phyloP scores from a whole-genome alignment of 257 asterid species.

The Solanum raphanifolium region DNA sequence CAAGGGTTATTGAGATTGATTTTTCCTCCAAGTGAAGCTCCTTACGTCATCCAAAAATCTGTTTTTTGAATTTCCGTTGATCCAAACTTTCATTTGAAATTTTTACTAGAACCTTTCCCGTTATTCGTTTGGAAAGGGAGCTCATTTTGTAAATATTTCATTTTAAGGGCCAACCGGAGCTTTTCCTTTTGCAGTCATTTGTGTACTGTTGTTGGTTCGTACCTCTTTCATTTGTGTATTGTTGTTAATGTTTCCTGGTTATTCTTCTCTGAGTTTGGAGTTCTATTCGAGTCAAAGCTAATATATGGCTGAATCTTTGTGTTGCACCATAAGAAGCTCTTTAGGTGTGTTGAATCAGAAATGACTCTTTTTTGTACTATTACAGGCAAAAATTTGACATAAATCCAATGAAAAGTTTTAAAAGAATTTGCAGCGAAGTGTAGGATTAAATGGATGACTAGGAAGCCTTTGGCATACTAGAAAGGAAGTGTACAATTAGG shows the following conservation, averaged over 20 bases:
- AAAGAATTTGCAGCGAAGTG: background rate
- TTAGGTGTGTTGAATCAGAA: background rate
- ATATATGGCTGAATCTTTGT: background rate
- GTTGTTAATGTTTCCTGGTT: background rate
- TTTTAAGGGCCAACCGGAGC: background rate
- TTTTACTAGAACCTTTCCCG: background rate
- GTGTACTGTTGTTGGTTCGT: background rate
- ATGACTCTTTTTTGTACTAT: background rate
- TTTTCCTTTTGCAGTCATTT: background rate
- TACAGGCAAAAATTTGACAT: background rate
- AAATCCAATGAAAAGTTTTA: background rate
- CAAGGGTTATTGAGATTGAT: background rate
- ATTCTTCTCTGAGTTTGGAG: background rate
- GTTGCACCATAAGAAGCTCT: background rate
- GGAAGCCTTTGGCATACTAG: background rate
- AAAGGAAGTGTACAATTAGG: background rate
- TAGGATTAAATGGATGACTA: background rate
- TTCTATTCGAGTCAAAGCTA: background rate
- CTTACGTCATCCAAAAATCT: background rate
- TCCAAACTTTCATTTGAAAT: background rate
- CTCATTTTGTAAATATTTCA: background rate
- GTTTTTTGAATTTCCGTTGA: background rate
- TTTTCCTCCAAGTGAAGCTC: background rate
- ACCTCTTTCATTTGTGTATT: background rate
- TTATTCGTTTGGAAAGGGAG: background rate